Evolutionary conservation across 768 basidiomycete species (phyloP), one percentile per base, ranked within the genome.

Genomic region (Leccinum boreale): DNA sequence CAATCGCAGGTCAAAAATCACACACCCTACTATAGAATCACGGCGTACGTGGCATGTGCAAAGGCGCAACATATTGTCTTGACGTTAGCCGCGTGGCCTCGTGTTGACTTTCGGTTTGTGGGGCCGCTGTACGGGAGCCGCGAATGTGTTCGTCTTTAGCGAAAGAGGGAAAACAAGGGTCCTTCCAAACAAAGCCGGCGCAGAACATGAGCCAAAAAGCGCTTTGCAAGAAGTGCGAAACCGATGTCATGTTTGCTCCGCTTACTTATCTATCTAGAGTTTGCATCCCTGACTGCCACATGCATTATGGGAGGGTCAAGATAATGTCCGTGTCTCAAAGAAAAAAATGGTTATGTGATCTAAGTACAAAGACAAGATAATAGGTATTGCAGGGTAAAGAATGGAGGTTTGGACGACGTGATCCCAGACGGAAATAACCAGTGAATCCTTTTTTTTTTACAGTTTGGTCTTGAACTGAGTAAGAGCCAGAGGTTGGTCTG

Each of bases 401-500:
- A 46, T 50, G 46, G 23, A 2, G 10, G 23, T 31, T 44, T 12
- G 35, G 10, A 14, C 23, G 5, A 23, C 23, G 4, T 52, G 47
- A 44, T 46, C 50, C 39, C 24, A 28, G 36, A 29, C 10, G 28
- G 44, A 23, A 52, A 47, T 45, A 36, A 44, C n/a, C 28, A 28
- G 9, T 42, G 28, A 45, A 3, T 19, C 33, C 42, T 9, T 49
- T 15, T 11, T 55, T 14, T 12, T 56, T 35, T 59, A 65, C 47
- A 62, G 52, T 53, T 58, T 65, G 35, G 66, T 58, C 33, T 61
- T 65, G 63, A 68, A 67, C 46, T 69, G 63, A 0, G 66, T 70
- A 24, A 73, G 64, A 50, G 60, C 58, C 53, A 74, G 59, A 6
- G 67, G 72, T 59, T 74, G 64, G 57, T 74, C 71, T 71, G 29